These are phyloP conservation scores for Phaeosphaeriaceae sp. DNA, from an alignment of 2,329 filamentous ascomycete species.

Conservation along the genomic window DNA sequence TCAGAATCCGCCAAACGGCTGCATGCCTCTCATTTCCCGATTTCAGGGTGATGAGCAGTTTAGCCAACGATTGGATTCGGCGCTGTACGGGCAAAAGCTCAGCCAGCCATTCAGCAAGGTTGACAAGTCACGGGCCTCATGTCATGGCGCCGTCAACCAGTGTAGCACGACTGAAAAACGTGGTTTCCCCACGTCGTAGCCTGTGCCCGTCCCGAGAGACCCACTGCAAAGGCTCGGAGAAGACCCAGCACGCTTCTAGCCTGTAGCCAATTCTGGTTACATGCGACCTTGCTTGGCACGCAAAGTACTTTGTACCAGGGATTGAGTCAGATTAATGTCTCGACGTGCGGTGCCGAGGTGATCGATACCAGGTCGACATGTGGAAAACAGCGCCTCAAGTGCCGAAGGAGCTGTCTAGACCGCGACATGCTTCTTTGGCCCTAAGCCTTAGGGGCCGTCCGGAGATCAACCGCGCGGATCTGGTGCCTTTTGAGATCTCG, in stretches of 20 bases:
- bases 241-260: slow-evolving; percentile 30
- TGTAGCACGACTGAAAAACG: slow-evolving; percentile 33
- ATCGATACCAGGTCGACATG: slow-evolving; percentile 19
- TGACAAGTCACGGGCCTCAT: slow-evolving; percentile 11
- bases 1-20: slow-evolving; percentile 2
- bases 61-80: slow-evolving; percentile 10
- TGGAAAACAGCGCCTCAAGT: slow-evolving; percentile 23
- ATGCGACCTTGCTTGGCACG: slow-evolving; percentile 19
- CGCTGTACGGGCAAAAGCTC: slow-evolving; percentile 8
- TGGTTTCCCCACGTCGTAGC: slow-evolving; percentile 44
- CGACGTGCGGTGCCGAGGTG: slow-evolving; percentile 16
- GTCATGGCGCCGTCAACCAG: slow-evolving; percentile 23
- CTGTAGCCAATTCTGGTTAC: slow-evolving; percentile 14
- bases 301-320: background rate
- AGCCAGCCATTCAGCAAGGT: slow-evolving; percentile 17
- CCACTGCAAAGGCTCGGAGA: slow-evolving; percentile 21
- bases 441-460: slow-evolving; percentile 21
- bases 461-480: slow-evolving; percentile 22
- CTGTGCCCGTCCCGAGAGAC: slow-evolving; percentile 31
- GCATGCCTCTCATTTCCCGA: slow-evolving; percentile 14
- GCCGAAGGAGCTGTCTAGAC: slow-evolving; percentile 33
- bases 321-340: slow-evolving; percentile 4
- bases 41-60: slow-evolving; percentile 6
- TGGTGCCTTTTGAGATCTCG: slow-evolving; percentile 22
- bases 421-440: slow-evolving; percentile 12